A percentile compares a stretch with the other conserved stretches of the same genome.
These are phyloP conservation scores for Perilla frutescens DNA, from an alignment of 257 asterid genomes.

Conservation along the genomic window DNA sequence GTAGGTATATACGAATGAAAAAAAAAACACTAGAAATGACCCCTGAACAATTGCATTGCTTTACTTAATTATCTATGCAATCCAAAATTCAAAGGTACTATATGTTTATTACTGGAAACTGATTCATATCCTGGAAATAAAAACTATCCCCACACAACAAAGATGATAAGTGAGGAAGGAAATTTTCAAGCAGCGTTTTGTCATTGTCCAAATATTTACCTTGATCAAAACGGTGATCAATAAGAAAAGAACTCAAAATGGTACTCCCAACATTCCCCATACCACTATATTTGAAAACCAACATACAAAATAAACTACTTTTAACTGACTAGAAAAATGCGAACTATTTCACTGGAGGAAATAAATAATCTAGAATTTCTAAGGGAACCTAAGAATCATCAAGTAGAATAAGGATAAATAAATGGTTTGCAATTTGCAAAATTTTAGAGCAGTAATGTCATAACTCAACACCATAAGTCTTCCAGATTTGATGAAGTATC, in stretches of 20 bases:
- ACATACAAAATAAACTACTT: slow-evolving; percentile 1
- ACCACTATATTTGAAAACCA: neutral
- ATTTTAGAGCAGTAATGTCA: slow-evolving; percentile 12
- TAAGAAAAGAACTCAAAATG: neutral
- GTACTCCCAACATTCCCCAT: neutral
- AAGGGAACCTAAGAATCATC: neutral
- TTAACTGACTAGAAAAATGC: neutral
- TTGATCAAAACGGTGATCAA: neutral
- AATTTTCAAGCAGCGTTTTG: neutral
- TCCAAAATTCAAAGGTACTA: too few relatives aligned
- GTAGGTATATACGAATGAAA: neutral
- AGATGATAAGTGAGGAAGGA: neutral
- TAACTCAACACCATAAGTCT: neutral
- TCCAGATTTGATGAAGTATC: neutral
- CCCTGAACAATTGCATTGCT: neutral
- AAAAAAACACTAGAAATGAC: neutral
- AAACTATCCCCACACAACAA: neutral
- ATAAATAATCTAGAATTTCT: neutral
- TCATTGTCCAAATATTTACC: neutral
- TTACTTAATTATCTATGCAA: too few relatives aligned
- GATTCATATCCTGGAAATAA: neutral
- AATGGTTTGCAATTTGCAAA: neutral
- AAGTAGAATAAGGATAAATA: neutral
- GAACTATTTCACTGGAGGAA: neutral
- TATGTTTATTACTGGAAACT: too few relatives aligned